Conservation (phyloP, 768 basidiomycete species). For the Suillus sp. region DNA sequence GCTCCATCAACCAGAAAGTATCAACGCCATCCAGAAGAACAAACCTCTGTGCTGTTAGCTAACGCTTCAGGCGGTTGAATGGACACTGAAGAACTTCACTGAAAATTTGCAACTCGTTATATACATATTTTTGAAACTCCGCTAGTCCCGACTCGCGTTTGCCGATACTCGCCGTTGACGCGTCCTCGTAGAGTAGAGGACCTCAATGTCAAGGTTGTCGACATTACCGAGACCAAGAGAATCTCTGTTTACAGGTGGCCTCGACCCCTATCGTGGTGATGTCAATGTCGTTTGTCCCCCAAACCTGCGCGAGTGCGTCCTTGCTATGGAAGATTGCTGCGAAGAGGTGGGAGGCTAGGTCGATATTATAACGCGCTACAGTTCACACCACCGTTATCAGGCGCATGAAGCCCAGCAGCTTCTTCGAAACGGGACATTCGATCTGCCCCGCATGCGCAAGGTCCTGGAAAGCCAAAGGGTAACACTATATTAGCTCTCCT, state of each 20-base stretch:
- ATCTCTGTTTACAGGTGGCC: conserved; percentile 69
- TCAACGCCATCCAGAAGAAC: conserved; percentile 60
- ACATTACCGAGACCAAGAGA: conserved; percentile 54
- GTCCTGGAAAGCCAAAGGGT: conserved; percentile 71
- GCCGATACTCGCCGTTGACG: conserved; percentile 18
- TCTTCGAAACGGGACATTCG: conserved; percentile 68
- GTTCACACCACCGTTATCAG: conserved; percentile 36
- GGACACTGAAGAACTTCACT: conserved; percentile 54
- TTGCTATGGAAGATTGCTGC: conserved; percentile 79
- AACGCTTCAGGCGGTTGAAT: conserved; percentile 69
- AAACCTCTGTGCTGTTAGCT: conserved; percentile 51
- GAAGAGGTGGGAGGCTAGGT: conserved; percentile 55
- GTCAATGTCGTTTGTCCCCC: conserved; percentile 67
- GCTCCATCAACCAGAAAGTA: conserved; percentile 77
- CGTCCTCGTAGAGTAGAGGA: neutral
- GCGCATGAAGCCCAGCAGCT: conserved; percentile 69
- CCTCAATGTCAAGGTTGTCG: conserved; percentile 52
- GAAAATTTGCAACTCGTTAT: conserved; percentile 27
- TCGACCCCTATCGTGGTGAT: conserved; percentile 67
- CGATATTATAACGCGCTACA: neutral
- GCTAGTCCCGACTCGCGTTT: conserved; percentile 21
- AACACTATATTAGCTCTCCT: conserved; percentile 17
- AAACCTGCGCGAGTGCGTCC: conserved; percentile 72
- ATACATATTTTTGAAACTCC: conserved; percentile 35
- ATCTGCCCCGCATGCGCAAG: conserved; percentile 70